Evolutionary conservation across 176 grass and related monocot species (phyloP).

Genomic region (Eragrostis nindensis): DNA sequence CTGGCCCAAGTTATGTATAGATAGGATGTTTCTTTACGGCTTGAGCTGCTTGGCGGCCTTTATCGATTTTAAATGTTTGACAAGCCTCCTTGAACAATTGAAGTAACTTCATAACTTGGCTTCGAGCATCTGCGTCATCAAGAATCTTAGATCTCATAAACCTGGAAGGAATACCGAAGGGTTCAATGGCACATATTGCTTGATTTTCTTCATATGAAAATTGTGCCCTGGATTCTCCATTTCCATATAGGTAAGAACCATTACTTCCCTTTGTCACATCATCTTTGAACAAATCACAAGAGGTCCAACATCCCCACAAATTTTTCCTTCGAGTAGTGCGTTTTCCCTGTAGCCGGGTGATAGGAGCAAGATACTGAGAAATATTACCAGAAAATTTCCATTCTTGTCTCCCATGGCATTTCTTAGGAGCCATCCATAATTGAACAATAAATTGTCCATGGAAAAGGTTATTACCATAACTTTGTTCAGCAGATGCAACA

Average conservation of each 20-base stretch:
- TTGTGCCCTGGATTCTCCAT: constrained; percentile 41
- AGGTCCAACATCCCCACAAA: background rate
- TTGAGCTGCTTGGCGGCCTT: no score
- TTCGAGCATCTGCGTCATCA: constrained; percentile 37
- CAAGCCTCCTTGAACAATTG: constrained; percentile 46
- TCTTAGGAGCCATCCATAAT: constrained; percentile 51
- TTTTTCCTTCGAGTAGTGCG: background rate
- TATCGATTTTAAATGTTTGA: constrained; percentile 30
- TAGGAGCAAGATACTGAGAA: constrained; percentile 28
- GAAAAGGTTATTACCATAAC: constrained; percentile 10
- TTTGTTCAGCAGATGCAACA: background rate
- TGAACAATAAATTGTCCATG: constrained; percentile 34
- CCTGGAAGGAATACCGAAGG: constrained; percentile 34
- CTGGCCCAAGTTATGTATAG: constrained; percentile 39
- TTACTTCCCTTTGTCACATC: constrained; percentile 13
- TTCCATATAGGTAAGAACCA: constrained; percentile 3
- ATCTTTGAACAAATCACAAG: background rate
- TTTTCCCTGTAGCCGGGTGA: constrained; percentile 27
- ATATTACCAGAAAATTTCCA: constrained; percentile 32
- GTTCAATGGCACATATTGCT: constrained; percentile 52
- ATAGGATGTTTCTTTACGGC: constrained; percentile 45
- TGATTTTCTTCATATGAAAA: constrained; percentile 14
- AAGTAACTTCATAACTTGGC: constrained; percentile 57
- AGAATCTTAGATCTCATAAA: constrained; percentile 12
- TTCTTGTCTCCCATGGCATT: constrained; percentile 55